These are phyloP conservation scores for Aquilaria yunnanensis DNA, from an alignment of 345 rosid genomes.

Conservation along the genomic window DNA sequence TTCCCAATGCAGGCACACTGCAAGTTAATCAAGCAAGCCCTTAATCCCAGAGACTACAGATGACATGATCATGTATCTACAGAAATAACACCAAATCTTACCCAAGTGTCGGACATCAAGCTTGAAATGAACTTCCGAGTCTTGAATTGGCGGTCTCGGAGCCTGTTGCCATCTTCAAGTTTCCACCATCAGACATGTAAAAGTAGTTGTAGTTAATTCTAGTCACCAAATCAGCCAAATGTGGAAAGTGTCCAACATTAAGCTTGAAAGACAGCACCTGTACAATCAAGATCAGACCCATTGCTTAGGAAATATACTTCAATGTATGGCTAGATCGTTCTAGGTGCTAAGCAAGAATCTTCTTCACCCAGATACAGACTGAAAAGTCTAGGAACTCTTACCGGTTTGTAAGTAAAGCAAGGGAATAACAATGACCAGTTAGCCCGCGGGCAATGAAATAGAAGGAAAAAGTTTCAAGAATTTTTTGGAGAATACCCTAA, in stretches of 20 bases:
- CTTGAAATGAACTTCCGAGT: conserved; percentile 22
- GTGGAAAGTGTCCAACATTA: conserved; percentile 92
- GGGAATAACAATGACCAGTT: no score
- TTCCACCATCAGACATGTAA: conserved; percentile 90
- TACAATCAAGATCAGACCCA: conserved; percentile 12
- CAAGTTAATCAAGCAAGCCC: no score
- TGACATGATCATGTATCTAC: no score
- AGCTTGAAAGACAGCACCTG: conserved; percentile 89
- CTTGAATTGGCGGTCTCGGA: conserved; percentile 35
- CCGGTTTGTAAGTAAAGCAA: no score
- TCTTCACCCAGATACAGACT: no score
- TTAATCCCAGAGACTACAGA: no score
- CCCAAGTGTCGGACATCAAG: background rate
- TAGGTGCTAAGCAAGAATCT: no score
- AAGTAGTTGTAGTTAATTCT: conserved; percentile 89
- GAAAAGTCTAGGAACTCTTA: no score
- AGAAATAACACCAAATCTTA: no score
- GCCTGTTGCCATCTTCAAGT: conserved; percentile 52
- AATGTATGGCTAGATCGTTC: background rate
- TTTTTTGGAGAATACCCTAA: conserved; percentile 48
- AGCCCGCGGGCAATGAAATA: no score
- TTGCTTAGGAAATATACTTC: background rate
- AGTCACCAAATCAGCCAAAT: conserved; percentile 86
- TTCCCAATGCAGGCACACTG: no score
- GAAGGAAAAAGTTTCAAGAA: background rate